These are phyloP conservation scores for Penicillium subrubescens DNA, from an alignment of 495 filamentous ascomycete species.

Conservation along the genomic window DNA sequence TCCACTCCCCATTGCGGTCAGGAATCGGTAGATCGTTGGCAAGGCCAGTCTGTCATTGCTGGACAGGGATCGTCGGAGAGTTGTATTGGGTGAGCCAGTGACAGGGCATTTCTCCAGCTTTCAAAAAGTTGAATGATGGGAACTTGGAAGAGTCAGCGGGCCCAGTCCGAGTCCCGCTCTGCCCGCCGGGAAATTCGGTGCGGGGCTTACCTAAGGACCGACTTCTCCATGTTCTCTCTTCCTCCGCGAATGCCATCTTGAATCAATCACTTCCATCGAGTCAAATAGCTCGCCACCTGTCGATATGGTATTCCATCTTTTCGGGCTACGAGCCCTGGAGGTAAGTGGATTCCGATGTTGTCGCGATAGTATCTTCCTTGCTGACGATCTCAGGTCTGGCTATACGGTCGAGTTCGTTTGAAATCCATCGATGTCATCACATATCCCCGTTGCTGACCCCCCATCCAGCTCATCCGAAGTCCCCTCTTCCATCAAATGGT, in stretches of 20 bases:
- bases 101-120: slow-evolving; percentile 1
- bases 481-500: slow-evolving; percentile 62
- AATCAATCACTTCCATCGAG: not conserved
- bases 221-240: slow-evolving; percentile 5
- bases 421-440: not conserved
- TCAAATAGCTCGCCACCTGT: not conserved
- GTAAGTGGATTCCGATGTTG: slow-evolving; percentile 14
- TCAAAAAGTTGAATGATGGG: not conserved
- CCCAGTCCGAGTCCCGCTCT: slow-evolving; percentile 2
- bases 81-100: not conserved
- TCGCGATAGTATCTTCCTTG: slow-evolving; percentile 3
- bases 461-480: slow-evolving; percentile 58
- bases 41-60: slow-evolving; percentile 21
- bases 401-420: slow-evolving; percentile 42
- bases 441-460: slow-evolving; percentile 12
- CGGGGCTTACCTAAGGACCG: slow-evolving; percentile 24
- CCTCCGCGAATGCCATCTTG: slow-evolving; percentile 6
- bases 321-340: slow-evolving; percentile 26
- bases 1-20: slow-evolving; percentile 33
- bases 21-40: slow-evolving; percentile 9
- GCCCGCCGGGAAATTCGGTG: slow-evolving; percentile 12
- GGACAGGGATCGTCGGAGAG: not conserved
- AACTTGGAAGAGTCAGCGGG: not conserved
- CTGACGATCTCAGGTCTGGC: slow-evolving; percentile 38
- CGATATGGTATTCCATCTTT: slow-evolving; percentile 23